Conservation (phyloP, 2,329 filamentous ascomycete species). For the Malbranchea cinnamomea region DNA sequence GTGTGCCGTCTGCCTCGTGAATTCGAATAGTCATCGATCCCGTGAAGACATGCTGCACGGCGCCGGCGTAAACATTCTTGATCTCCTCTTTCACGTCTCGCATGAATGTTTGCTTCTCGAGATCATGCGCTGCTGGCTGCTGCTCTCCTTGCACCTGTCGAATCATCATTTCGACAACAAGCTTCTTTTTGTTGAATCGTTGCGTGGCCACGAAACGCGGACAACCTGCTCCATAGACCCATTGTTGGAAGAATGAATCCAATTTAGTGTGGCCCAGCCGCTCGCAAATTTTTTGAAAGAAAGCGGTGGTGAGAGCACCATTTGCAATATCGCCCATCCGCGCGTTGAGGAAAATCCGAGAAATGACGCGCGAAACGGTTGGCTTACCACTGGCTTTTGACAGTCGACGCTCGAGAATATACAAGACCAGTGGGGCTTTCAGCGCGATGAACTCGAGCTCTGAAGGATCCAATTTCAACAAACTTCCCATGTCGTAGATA, state of each 20-base stretch:
- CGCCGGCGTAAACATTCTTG: slow-evolving; percentile 51
- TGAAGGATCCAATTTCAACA: slow-evolving; percentile 66
- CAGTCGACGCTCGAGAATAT: slow-evolving; percentile 81
- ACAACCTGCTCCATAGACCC: slow-evolving; percentile 78
- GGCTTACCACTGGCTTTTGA: slow-evolving; percentile 75
- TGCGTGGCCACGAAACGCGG: slow-evolving; percentile 76
- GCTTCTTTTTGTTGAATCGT: slow-evolving; percentile 92
- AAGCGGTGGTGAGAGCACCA: slow-evolving; percentile 54
- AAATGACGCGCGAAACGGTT: slow-evolving; percentile 73
- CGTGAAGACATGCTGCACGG: slow-evolving; percentile 68
- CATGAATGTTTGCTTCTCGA: slow-evolving; percentile 65
- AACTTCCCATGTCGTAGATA: slow-evolving; percentile 62
- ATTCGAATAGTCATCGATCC: slow-evolving; percentile 97
- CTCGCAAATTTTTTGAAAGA: slow-evolving; percentile 73
- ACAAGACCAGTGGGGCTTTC: slow-evolving; percentile 81
- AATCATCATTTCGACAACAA: slow-evolving; percentile 85
- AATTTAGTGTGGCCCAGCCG: slow-evolving; percentile 76
- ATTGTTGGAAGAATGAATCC: slow-evolving; percentile 86
- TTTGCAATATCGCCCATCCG: slow-evolving; percentile 65
- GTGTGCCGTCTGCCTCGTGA: slow-evolving; percentile 93
- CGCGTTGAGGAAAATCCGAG: slow-evolving; percentile 70
- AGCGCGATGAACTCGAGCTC: slow-evolving; percentile 80
- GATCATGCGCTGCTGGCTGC: slow-evolving; percentile 39
- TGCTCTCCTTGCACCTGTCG: slow-evolving; percentile 55
- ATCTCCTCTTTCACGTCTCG: slow-evolving; percentile 69